Evolutionary conservation across 441 rosid species (phyloP).

Genomic region (Francoa sonchifolia): DNA sequence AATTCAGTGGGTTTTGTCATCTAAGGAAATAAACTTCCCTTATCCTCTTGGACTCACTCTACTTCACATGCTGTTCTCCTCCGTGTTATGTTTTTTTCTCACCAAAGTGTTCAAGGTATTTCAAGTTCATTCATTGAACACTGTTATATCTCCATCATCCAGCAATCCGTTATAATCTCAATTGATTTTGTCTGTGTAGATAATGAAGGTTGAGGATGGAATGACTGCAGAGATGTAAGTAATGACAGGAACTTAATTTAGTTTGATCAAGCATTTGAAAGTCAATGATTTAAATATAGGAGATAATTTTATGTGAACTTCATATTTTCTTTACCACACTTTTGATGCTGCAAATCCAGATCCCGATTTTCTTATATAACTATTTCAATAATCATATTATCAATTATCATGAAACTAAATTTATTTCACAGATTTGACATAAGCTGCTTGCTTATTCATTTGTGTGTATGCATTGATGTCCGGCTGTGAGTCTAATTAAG

Average conservation of each 20-base stretch:
- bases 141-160: too few relatives aligned
- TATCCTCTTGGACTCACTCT: slow-evolving; percentile 94
- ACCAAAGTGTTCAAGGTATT: slow-evolving; percentile 73
- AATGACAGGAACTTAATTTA: neutral
- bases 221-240: slow-evolving; percentile 91
- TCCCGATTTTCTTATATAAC: too few relatives aligned
- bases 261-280: neutral
- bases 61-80: slow-evolving; percentile 87
- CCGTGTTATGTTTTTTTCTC: slow-evolving; percentile 66
- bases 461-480: neutral
- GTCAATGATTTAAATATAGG: too few relatives aligned
- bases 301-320: too few relatives aligned
- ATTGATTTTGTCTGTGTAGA: slow-evolving; percentile 22
- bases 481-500: slow-evolving; percentile 13
- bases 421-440: neutral
- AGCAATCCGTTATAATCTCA: neutral
- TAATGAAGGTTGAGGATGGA: slow-evolving; percentile 82
- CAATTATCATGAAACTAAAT: too few relatives aligned
- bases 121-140: neutral
- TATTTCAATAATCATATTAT: too few relatives aligned
- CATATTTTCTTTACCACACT: too few relatives aligned
- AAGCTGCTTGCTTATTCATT: neutral
- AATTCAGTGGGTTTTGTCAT: slow-evolving; percentile 91
- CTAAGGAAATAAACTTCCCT: slow-evolving; percentile 90
- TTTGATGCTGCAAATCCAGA: too few relatives aligned